Evolutionary conservation across 2,329 filamentous ascomycete genomes (phyloP), one percentile per base, ranked within the genome.

Genomic region (Penicillium sclerotigenum): DNA sequence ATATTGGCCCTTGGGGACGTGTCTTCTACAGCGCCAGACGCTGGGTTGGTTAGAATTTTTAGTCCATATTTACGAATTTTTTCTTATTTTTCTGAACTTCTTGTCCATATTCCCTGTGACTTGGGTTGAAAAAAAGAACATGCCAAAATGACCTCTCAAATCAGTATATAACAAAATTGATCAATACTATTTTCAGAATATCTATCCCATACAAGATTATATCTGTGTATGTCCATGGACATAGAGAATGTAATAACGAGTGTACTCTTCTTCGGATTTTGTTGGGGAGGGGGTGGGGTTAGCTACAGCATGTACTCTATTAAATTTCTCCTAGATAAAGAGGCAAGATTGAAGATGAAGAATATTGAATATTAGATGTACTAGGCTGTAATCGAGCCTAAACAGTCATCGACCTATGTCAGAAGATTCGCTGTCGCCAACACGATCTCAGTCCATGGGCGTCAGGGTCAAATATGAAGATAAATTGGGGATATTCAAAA

Each of bases 1-100:
- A 91, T 63, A 88, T 87, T 70, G 89, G 90, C 1, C 91, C 92
- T 20, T 96, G 91, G 91, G 80, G 88, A 60, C 82, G 90, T 68
- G 81, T 96, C 77, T 96, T 96, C 78, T 87, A 86, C 78, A 96
- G 89, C 70, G 91, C 90, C 6, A 87, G 92, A 72, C 83, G 87
- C 73, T 96, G 92, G 92, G 89, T 95, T 67, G 90, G 89, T 52
- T 87, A 71, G 54, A 56, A 24, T 52, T 5, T 26, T 29, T 52
- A 29, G 20, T 51, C 16, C 7, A 55, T 43, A 24, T 52, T 56
- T 52, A 48, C 34, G 31, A 38, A 47, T 18, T 20, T 29, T 49
- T 26, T 10, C n/a, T 14, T 57, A 46, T 57, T 57, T 43, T 53
- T 40, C 28, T 26, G 11, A 33, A 31, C n/a, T 46, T 54, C 45